Base-by-base conservation (phyloP, 1,284 basidiomycete genomes). In the Anthracocystis panici-leucophaei region DNA sequence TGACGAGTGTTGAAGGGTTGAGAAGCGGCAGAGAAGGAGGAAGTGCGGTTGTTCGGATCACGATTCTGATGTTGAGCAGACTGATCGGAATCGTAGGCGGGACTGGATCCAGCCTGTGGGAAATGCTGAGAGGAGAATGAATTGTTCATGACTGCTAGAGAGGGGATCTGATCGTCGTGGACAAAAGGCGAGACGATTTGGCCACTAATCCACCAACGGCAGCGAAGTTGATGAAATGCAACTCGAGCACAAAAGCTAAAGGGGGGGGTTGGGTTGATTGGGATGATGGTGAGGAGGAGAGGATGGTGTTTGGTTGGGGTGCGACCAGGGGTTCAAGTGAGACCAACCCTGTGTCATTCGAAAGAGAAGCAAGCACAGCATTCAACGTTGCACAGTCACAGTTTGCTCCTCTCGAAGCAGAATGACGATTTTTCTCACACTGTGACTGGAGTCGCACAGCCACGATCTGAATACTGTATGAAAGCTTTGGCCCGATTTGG, bases 1-100 rank as follows among this genome's bases (percentile, higher is more conserved):
- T 64, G 67, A 50, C 67, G 67, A 35, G 45, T 29, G 44, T 65
- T 61, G 53, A 60, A 65, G 33, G 12, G 27, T 35, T 57, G 61
- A 10, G 51, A 38, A 27, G 60, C 57, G 23, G 60, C 50, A n/a
- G 66, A 54, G 21, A 41, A 59, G 33, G 56, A 55, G 0, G 65
- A 40, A 11, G 29, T 29, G 23, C 65, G 65, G 25, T 35, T 27
- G 10, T 57, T 14, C 5, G 58, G 27, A 45, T 61, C 49, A 25
- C 57, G 49, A 14, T 33, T 35, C 21, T 49, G 65, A 35, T 55
- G 57, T 38, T 60, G 59, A 49, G 51, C 31, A 20, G 46, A 56
- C 40, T 50, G 60, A 14, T 61, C 54, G 12, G 57, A 45, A 2
- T 71, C 68, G 58, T 71, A 65, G 11, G 54, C 46, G 23, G 68